Evolutionary conservation across 768 basidiomycete species (phyloP).

Genomic region (Coprinellus aureogranulatus): DNA sequence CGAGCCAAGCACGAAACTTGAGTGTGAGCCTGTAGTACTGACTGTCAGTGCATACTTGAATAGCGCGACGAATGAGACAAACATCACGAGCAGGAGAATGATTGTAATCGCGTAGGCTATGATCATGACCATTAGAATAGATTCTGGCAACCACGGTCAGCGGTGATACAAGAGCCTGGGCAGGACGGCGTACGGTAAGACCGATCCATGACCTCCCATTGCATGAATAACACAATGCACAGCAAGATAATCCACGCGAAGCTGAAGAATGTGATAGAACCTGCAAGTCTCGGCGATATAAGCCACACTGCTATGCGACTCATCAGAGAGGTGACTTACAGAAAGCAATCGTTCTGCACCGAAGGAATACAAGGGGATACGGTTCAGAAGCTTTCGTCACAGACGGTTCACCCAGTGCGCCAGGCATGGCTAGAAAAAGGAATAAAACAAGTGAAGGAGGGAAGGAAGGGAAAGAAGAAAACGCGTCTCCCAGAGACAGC

Average conservation of each 20-base stretch:
- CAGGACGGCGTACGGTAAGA: slow-evolving; percentile 21
- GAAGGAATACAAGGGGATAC: slow-evolving; percentile 9
- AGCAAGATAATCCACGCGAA: slow-evolving; percentile 28
- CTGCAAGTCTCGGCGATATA: slow-evolving; percentile 7
- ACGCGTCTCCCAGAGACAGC: slow-evolving; percentile 6
- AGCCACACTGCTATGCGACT: not conserved
- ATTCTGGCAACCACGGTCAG: slow-evolving; percentile 14
- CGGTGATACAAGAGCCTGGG: not conserved
- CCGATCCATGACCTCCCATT: slow-evolving; percentile 25
- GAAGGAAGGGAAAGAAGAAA: not conserved
- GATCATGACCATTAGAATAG: slow-evolving; percentile 25
- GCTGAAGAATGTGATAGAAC: slow-evolving; percentile 21
- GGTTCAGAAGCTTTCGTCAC: not conserved
- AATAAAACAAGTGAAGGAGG: not conserved
- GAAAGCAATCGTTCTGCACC: slow-evolving; percentile 9
- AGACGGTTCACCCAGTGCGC: too few species aligned
- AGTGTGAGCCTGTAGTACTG: slow-evolving; percentile 16
- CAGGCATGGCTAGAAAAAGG: not conserved
- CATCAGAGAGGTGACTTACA: not conserved
- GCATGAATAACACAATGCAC: slow-evolving; percentile 23
- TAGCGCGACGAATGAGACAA: slow-evolving; percentile 12
- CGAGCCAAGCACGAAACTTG: slow-evolving; percentile 30
- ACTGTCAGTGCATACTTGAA: not conserved
- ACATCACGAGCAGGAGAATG: slow-evolving; percentile 28
- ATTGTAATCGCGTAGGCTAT: slow-evolving; percentile 24